Base-by-base conservation (phyloP, 2,329 filamentous ascomycete species). In the Pyricularia grisea region DNA sequence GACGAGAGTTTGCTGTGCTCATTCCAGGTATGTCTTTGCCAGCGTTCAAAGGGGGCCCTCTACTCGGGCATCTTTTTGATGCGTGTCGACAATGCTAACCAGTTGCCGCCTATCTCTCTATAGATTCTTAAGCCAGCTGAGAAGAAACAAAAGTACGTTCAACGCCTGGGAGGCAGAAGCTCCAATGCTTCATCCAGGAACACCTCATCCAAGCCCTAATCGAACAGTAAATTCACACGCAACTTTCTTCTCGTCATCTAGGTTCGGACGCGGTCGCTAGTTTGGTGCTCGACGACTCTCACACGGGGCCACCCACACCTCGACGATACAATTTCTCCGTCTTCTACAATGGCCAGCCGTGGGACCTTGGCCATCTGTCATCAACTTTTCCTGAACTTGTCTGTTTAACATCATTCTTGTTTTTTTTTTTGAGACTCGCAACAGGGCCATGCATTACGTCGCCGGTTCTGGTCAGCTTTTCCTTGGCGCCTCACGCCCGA, bases 121-220 rank as follows among this genome's bases (percentile, higher is more conserved):
- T 75, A 97, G 93, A 98, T 99, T 79, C 87, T 99, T 85, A 99
- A 98, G 86, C 95, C 95, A 78, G 95, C 95, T 81, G 95, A 99
- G 88, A 99, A 99, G 90, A 99, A 99, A 90, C 94, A 97, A 92
- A 98, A 98, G 94, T 98, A 97, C 86, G 94, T 96, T 79, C 87
- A 89, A 83, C 85, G 87, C 83, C 85, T 90, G 81, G 89, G 87
- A 83, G 86, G 86, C 83, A 85, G 87, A 84, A 86, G 87, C 80
- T 72, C 74, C 72, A 84, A 87, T 81, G 89, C 88, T 86, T 84
- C 88, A 85, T 87, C 88, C 81, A 85, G 86, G 83, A 92, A 90
- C 81, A 85, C 87, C 80, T 36, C 68, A 33, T 78, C 78, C 78
- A 88, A 89, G 81, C 85, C 87, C 82, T 89, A 89, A 84, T 86